A percentile compares a stretch with the other conserved stretches of the same genome.
phyloP scores from a whole-genome alignment of 1,284 basidiomycete species.

The Ustilago nuda region DNA sequence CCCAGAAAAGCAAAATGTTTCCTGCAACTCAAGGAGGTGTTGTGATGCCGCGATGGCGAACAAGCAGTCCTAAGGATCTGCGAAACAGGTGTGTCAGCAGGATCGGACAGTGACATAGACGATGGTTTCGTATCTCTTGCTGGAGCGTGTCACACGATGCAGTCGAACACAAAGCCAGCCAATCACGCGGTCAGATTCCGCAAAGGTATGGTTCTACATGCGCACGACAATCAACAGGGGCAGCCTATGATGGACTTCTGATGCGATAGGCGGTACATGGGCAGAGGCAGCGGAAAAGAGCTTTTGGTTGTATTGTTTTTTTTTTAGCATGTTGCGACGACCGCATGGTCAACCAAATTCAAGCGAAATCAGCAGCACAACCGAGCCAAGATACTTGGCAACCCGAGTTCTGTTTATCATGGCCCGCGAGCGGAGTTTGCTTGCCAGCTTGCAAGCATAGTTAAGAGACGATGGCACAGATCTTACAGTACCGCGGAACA shows the following conservation, averaged over 20 bases:
- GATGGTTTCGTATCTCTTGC: background rate
- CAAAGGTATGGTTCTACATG: background rate
- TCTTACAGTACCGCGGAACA: background rate
- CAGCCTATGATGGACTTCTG: background rate
- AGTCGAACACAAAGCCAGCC: background rate
- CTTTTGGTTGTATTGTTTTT: background rate
- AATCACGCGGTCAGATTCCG: constrained; percentile 3
- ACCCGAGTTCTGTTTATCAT: background rate
- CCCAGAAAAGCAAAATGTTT: background rate
- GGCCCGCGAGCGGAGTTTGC: background rate
- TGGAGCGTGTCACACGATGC: constrained; percentile 1
- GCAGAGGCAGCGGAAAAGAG: background rate
- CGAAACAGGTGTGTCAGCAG: background rate
- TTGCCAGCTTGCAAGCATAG: background rate
- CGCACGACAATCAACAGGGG: background rate
- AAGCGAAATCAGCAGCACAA: background rate
- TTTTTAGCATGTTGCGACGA: background rate
- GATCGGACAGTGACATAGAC: constrained; percentile 1
- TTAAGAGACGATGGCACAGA: background rate
- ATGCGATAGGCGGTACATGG: background rate
- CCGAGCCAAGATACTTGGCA: background rate
- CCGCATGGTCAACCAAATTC: constrained; percentile 3
- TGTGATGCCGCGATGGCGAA: background rate
- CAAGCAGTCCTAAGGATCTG: background rate
- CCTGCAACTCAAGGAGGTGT: background rate